A percentile compares a stretch with the other conserved stretches of the same genome.
phyloP scores from a whole-genome alignment of 768 basidiomycete genomes.

The Trametes punicea region DNA sequence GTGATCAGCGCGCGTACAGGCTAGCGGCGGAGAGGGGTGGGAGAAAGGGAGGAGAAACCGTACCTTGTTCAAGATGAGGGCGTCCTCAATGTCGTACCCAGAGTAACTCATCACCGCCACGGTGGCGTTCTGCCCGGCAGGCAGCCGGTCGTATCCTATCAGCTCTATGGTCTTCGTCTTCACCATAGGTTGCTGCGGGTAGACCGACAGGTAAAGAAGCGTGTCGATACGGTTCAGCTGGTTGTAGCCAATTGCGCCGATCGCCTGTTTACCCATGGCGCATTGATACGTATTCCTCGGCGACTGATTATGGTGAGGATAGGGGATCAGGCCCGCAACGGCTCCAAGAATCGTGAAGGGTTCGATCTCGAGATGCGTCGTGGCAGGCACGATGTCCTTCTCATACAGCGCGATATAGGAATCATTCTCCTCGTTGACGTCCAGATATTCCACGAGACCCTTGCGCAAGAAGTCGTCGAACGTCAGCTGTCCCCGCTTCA shows the following conservation, averaged over 20 bases:
- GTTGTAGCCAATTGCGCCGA: conserved; percentile 97
- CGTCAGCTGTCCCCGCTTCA: conserved; percentile 72
- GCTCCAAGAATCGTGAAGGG: conserved; percentile 97
- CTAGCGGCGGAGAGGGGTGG: background rate
- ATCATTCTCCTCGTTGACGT: conserved; percentile 99
- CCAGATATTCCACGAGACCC: conserved; percentile 95
- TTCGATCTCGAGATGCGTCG: conserved; percentile 97
- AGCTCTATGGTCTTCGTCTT: conserved; percentile 98
- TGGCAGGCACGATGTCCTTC: conserved; percentile 70
- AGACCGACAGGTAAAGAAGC: conserved; percentile 93
- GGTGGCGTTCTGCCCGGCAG: conserved; percentile 97
- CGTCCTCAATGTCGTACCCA: conserved; percentile 99
- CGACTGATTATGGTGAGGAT: conserved; percentile 99
- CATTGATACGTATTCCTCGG: conserved; percentile 99
- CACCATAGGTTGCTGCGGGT: conserved; percentile 99
- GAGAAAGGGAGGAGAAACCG: conserved; percentile 17
- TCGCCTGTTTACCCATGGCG: conserved; percentile 99
- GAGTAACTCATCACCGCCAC: conserved; percentile 99
- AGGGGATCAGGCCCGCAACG: conserved; percentile 97
- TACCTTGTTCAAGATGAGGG: conserved; percentile 91
- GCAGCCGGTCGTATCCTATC: conserved; percentile 92
- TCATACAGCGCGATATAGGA: conserved; percentile 95
- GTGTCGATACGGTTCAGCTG: conserved; percentile 98
- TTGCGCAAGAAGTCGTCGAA: conserved; percentile 94
- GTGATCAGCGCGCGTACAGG: background rate